These are phyloP conservation scores for Lactarius quietus DNA, from an alignment of 768 basidiomycete species.

Conservation along the genomic window DNA sequence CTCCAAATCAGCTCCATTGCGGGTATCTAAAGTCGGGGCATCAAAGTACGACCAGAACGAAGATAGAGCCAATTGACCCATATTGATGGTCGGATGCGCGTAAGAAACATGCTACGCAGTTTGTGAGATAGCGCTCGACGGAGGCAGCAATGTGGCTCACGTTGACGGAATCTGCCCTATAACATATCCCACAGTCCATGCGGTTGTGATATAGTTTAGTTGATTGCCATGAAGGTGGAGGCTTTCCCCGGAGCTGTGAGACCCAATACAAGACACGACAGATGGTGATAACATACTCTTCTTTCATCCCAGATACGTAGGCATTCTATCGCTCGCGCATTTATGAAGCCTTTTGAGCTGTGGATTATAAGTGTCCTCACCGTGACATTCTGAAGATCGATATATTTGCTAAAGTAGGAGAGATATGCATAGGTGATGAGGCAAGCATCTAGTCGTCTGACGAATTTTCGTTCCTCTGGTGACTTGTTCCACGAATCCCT, in stretches of 20 bases:
- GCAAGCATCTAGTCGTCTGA: slow-evolving; percentile 36
- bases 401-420: slow-evolving; percentile 40
- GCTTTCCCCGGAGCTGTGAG: neutral
- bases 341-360: neutral
- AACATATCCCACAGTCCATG: slow-evolving; percentile 40
- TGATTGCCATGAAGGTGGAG: slow-evolving; percentile 34
- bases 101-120: slow-evolving; percentile 34
- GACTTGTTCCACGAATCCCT: slow-evolving; percentile 42
- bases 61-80: neutral
- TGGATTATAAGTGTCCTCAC: slow-evolving; percentile 25
- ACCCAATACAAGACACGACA: neutral
- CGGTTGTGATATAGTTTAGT: slow-evolving; percentile 40
- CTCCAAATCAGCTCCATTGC: slow-evolving; percentile 40
- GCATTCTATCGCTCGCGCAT: slow-evolving; percentile 32
- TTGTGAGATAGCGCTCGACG: neutral
- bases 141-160: neutral
- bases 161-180: slow-evolving; percentile 37
- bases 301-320: slow-evolving; percentile 41
- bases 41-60: too few species aligned
- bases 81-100: slow-evolving; percentile 34
- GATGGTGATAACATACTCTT: slow-evolving; percentile 32
- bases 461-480: slow-evolving; percentile 36
- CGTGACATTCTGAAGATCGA: slow-evolving; percentile 40
- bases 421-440: slow-evolving; percentile 38
- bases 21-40: slow-evolving; percentile 36